Evolutionary conservation across 495 filamentous ascomycete genomes (phyloP).

Genomic region (Amniculicola lignicola): DNA sequence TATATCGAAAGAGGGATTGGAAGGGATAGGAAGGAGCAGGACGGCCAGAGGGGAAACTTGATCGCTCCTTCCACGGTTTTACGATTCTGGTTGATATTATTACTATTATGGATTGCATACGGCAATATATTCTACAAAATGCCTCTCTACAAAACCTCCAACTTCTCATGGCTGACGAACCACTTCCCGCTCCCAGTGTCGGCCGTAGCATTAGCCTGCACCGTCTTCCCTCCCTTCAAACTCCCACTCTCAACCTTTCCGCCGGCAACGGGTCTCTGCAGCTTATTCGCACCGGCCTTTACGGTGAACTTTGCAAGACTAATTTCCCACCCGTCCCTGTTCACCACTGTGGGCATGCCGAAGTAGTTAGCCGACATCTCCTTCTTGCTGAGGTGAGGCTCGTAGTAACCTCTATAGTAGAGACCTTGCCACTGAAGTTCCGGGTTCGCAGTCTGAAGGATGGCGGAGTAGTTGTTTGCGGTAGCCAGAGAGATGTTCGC

Average conservation of each 20-base stretch:
- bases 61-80: too few relatives aligned
- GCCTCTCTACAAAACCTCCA: slow-evolving; percentile 22
- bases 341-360: slow-evolving; percentile 44
- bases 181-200: slow-evolving; percentile 32
- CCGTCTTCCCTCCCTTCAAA: slow-evolving; percentile 48
- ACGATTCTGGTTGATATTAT: too few relatives aligned
- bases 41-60: too few relatives aligned
- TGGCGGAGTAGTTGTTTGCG: slow-evolving; percentile 44
- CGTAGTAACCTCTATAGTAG: slow-evolving; percentile 58
- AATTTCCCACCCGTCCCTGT: slow-evolving; percentile 49
- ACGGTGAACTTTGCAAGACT: slow-evolving; percentile 60
- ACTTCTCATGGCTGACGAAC: slow-evolving; percentile 29
- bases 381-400: slow-evolving; percentile 38
- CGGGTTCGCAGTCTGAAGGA: slow-evolving; percentile 50
- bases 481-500: slow-evolving; percentile 47
- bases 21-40: too few relatives aligned
- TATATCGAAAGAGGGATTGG: too few relatives aligned
- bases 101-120: too few relatives aligned
- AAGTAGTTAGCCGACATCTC: slow-evolving; percentile 51
- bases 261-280: slow-evolving; percentile 47
- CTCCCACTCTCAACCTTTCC: slow-evolving; percentile 49
- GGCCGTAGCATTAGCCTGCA: slow-evolving; percentile 47
- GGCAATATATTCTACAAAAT: too few relatives aligned
- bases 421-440: slow-evolving; percentile 67
- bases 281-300: slow-evolving; percentile 51